Evolutionary conservation across 768 basidiomycete species (phyloP), one percentile per base, ranked within the genome.

Genomic region (Sporobolomyces phaffii): DNA sequence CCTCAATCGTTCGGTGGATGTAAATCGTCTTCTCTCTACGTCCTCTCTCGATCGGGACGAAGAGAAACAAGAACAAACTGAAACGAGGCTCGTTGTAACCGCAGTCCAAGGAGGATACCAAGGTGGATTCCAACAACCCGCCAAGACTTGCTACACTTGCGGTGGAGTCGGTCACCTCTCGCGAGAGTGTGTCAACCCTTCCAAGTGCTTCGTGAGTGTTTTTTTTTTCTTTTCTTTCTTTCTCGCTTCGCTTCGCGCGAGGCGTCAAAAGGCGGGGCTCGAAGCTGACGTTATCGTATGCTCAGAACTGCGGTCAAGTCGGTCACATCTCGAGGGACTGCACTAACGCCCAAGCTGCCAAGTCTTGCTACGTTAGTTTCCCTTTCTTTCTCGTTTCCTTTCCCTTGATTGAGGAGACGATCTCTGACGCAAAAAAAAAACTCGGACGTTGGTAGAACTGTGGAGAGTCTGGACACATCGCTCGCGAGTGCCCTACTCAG

Each of bases 281-380:
- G n/a, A n/a, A n/a, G n/a, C n/a, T n/a, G n/a, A n/a, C n/a, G n/a
- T n/a, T n/a, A n/a, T n/a, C n/a, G n/a, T n/a, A n/a, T n/a, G n/a
- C 57, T 31, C 34, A 56, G 54, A 38, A 73, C 48, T 61, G 59
- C 33, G 44, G 64, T 72, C 36, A 44, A 69, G 72, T 88, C 86
- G 89, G 90, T 31, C 90, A 92, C 75, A 89, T 91, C 76, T 86
- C 85, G 77, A 84, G 85, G 65, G 90, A 91, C 65, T 92, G 90
- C 81, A 83, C 88, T 48, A 83, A 89, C 76, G 85, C 89, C 34
- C 88, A 88, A 45, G 72, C 70, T 61, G 60, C 68, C 53, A 76
- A 76, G 75, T 62, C 70, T 26, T 77, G 76, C 73, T 76, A 77
- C 73, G 49, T 69, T 7, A 75, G 76, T 69, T 62, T 69, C 58